A percentile compares a stretch with the other conserved stretches of the same genome.
phyloP scores from a whole-genome alignment of 2,329 filamentous ascomycete species.

The Neonectria faginata region DNA sequence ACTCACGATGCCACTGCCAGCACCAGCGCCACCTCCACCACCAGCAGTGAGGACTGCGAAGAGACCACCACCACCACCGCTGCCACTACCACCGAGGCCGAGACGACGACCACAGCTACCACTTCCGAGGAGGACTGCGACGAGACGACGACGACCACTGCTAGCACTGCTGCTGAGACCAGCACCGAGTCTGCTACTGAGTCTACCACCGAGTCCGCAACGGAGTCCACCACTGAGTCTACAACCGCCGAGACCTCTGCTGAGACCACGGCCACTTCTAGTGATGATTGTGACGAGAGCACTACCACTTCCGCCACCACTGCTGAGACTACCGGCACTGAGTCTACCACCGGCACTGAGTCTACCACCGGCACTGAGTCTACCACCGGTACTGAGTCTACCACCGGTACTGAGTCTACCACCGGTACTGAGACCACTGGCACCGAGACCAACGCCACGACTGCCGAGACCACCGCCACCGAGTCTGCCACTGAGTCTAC shows the following conservation, averaged over 20 bases:
- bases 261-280: conserved; percentile 17
- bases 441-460: conserved; percentile 15
- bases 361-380: conserved; percentile 18
- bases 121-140: conserved; percentile 5
- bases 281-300: background rate
- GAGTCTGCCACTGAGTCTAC: conserved; percentile 1
- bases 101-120: conserved; percentile 20
- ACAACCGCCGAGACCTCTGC: background rate
- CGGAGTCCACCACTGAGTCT: background rate
- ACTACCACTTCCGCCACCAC: conserved; percentile 4
- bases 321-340: background rate
- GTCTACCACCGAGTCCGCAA: conserved; percentile 1
- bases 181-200: conserved; percentile 19
- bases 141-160: conserved; percentile 11
- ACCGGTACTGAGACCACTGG: conserved; percentile 6
- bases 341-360: background rate
- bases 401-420: background rate
- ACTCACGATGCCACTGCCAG: conserved; percentile 46
- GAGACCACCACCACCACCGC: conserved; percentile 14
- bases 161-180: conserved; percentile 25
- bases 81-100: background rate
- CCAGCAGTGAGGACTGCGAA: background rate
- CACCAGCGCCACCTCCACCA: conserved; percentile 24
- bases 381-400: conserved; percentile 4
- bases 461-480: conserved; percentile 2